Percentiles rank a stretch among this genome's conserved stretches.
These are phyloP conservation scores for Trametes meyenii DNA, from an alignment of 768 basidiomycete species.

Conservation along the genomic window DNA sequence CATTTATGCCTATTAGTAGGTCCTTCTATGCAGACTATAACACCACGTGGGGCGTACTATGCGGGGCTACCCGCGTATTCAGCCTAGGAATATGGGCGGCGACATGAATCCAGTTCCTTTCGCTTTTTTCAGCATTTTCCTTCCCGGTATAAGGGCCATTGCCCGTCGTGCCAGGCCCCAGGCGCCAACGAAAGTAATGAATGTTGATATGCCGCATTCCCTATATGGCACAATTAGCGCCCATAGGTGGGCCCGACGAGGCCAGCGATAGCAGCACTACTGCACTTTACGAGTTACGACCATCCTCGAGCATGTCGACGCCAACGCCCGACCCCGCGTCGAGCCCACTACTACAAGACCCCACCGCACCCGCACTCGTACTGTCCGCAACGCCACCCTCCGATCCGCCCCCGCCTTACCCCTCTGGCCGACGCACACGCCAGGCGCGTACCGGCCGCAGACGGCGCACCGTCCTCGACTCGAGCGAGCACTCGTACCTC, in stretches of 20 bases:
- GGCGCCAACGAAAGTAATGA: no score
- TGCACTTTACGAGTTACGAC: not conserved
- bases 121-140: no score
- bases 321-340: conserved; percentile 7
- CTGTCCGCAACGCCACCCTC: conserved; percentile 28
- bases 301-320: conserved; percentile 21
- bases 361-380: conserved; percentile 18
- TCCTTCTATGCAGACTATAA: no score
- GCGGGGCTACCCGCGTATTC: no score
- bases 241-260: conserved; percentile 2
- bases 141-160: no score
- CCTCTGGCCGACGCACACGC: conserved; percentile 49
- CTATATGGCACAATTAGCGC: not conserved
- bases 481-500: conserved; percentile 32
- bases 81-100: no score
- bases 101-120: no score
- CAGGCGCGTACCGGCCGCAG: conserved; percentile 35
- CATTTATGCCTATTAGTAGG: no score
- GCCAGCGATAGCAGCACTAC: conserved; percentile 8
- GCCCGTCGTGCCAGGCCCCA: no score
- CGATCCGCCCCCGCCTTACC: conserved; percentile 79
- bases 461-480: conserved; percentile 34
- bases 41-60: no score
- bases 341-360: conserved; percentile 12
- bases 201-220: conserved; percentile 6